Base-by-base conservation (phyloP, 331 rosid genomes). In the Spiraea crenata region DNA sequence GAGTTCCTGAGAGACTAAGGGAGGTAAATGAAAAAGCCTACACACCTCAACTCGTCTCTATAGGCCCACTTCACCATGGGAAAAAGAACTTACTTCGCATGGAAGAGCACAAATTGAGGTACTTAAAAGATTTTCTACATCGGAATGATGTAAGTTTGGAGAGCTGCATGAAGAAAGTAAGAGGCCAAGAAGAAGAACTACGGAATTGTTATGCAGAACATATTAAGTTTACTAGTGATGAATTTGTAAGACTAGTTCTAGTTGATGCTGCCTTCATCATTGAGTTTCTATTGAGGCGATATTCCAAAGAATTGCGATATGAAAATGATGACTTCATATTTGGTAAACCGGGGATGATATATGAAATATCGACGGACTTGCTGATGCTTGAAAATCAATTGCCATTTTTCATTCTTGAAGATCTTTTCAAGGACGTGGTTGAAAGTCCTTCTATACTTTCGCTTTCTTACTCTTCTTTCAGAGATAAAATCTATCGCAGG, bases 21-120 rank as follows among this genome's bases (percentile, higher is more conserved):
- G 7, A 0, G 31, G 75, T 13, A 11, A 48, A 31, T 0, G 68
- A 76, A 40, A 66, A 67, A 0, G 61, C 78, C n/a, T 68, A 67
- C 41, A 67, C 70, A 45, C 81, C 85, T 31, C 15, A 16, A n/a
- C 5, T 69, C 0, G 49, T 72, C 35, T 67, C 85, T 3, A 76
- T 81, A 34, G 74, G 81, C 7, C 79, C 79, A 0, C 31, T 72
- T 31, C 79, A 81, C 39, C 76, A 76, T 57, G 63, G 45, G 0
- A n/a, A 37, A 0, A 1, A 20, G 10, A 19, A 4, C 8, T 69
- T 72, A 3, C 6, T 48, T 49, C 37, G 45, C 42, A 76, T 47
- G 79, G 79, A 81, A 69, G 72, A 47, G 1, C 58, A 47, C 4
- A 81, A 73, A 63, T 37, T 0, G 50, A 17, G 76, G 50, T 76